Evolutionary conservation across 2,329 filamentous ascomycete genomes (phyloP), one percentile per base, ranked within the genome.

Genomic region (Hypoxylon sp.): DNA sequence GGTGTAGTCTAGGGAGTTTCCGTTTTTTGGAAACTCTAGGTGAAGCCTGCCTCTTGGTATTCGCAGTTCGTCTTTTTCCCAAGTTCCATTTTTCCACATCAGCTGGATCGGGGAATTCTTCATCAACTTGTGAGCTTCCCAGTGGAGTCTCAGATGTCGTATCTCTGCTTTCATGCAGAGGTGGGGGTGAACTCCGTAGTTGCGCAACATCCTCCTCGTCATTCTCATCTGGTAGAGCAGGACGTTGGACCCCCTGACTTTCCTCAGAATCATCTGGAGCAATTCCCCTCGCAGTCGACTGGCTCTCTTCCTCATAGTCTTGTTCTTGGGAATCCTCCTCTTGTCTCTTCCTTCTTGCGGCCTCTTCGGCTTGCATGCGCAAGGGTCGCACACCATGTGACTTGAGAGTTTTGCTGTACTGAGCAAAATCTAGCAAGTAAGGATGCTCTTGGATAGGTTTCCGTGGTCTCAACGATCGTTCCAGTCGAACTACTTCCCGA

Each of bases 381-480:
- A 84, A 62, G 0, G 82, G 82, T 42, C 75, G 77, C 19, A 84
- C 67, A 16, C 82, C 82, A 48, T 81, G 80, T 3, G 76, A 75
- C 60, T 78, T 80, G 59, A 83, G 75, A 13, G 75, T 67, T 2
- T 69, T 78, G 45, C 75, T 78, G 63, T 83, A 84, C 19, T 78
- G 75, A 0, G 75, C 80, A 61, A 75, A 79, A 55, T 85, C 82
- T 3, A 84, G 69, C 4, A 79, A 67, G 55, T 84, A 85, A 3
- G 82, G 82, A 32, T 83, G 80, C 60, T 84, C 73, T 62, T 85
- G 82, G 5, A 84, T 84, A 1, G 81, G 81, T 53, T 84, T 85
- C 13, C 82, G 75, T 1, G 80, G 80, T 5, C 82, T 75, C n/a
- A 85, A 68, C 3, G 78, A 81, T 23, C 81, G 75, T 53, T 76